Base-by-base conservation (phyloP, 2,329 filamentous ascomycete species). In the Orbilia brochopaga region DNA sequence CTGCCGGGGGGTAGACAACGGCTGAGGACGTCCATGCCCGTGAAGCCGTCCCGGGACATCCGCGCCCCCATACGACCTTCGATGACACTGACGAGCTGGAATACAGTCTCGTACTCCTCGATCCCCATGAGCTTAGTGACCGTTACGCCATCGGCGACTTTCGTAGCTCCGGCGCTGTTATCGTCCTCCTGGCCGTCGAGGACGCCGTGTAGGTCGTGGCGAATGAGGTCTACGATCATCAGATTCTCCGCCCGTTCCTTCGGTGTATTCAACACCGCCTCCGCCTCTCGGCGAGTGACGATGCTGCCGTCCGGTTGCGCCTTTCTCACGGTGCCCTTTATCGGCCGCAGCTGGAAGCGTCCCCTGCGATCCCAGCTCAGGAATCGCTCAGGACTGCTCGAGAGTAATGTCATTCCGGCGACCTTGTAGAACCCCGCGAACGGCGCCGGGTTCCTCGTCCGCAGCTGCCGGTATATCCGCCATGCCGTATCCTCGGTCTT, bases 221-320 rank as follows among this genome's bases (percentile, higher is more conserved):
- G 86, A n/a, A 97, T 94, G 0, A 97, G 83, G 79, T 97, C 93
- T 1, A 96, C 92, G 76, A 97, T 97, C 94, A 97, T 97, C 23
- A 97, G 84, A 77, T 97, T 97, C 81, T 97, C 93, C 0, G 93
- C 93, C 76, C 90, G 88, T 79, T 97, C 94, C 79, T 97, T 97
- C 21, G 90, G 88, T 0, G 90, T 85, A 65, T 88, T 86, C 13
- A 97, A 85, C 42, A 95, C 85, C 27, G 82, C 81, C 72, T 88
- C 86, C 0, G 93, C 92, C 76, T 90, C 85, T 3, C 83, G 85
- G n/a, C 89, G 82, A 2, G 51, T 24, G 17, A 66, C 62, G 0
- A 89, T 94, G 40, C 88, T 86, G 0, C 82, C 83, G 0, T 83
- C 81, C 0, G 85, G 85, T 76, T 96, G 96, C 76, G 88, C 88